phyloP scores from a whole-genome alignment of 352 stramenopile species.

The Phytophthora uliginosa region DNA sequence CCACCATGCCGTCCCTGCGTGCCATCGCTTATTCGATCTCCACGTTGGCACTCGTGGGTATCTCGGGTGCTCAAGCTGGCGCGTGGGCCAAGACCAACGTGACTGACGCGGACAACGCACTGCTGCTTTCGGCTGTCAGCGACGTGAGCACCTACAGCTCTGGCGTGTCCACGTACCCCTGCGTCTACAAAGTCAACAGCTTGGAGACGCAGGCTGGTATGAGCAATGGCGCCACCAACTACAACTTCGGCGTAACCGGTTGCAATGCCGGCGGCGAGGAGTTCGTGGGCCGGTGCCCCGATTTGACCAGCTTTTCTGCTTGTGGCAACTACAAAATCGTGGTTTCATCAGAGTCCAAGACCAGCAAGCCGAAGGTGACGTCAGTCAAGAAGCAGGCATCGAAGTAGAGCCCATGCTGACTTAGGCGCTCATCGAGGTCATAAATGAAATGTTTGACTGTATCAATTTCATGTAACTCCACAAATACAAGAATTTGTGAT shows the following conservation, averaged over 20 bases:
- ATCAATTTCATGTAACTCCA: no score
- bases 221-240: slow-evolving; percentile 38
- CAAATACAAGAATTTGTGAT: no score
- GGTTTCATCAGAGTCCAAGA: slow-evolving; percentile 39
- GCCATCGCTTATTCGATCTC: slow-evolving; percentile 16
- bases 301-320: slow-evolving; percentile 34
- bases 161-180: slow-evolving; percentile 36
- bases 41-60: slow-evolving; percentile 6
- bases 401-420: slow-evolving; percentile 1
- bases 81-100: slow-evolving; percentile 9
- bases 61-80: slow-evolving; percentile 1
- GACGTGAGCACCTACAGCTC: slow-evolving; percentile 37
- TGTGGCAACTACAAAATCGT: slow-evolving; percentile 39
- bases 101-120: slow-evolving; percentile 21
- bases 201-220: slow-evolving; percentile 27
- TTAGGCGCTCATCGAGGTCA: no score
- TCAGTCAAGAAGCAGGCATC: slow-evolving; percentile 36
- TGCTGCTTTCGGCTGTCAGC: slow-evolving; percentile 40
- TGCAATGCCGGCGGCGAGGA: slow-evolving; percentile 43
- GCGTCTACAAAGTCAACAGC: slow-evolving; percentile 41
- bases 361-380: slow-evolving; percentile 41
- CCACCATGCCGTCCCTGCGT: slow-evolving; percentile 15
- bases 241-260: slow-evolving; percentile 49
- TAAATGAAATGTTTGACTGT: no score
- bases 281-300: slow-evolving; percentile 41